A percentile compares a stretch with the other conserved stretches of the same genome.
Evolutionary conservation across 2,329 filamentous ascomycete genomes (phyloP).

Genomic region (Coniochaeta sp.): DNA sequence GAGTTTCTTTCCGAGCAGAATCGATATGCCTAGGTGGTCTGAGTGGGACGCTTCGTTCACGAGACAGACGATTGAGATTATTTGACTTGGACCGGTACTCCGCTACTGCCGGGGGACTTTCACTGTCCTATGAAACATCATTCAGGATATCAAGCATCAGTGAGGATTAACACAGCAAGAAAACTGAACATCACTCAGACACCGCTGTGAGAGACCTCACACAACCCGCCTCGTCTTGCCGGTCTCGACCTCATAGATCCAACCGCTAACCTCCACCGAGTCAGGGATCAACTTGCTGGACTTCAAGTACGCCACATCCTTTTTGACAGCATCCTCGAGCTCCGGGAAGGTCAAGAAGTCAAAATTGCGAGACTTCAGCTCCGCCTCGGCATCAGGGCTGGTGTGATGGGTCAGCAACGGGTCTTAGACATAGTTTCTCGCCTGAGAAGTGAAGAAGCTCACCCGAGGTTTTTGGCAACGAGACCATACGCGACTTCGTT

Average conservation of each 20-base stretch:
- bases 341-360: constrained; percentile 62
- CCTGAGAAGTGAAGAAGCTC: background rate
- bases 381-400: constrained; percentile 10
- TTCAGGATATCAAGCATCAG: background rate
- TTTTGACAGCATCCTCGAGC: constrained; percentile 53
- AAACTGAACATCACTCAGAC: background rate
- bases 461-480: constrained; percentile 52
- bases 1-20: background rate
- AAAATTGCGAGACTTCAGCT: constrained; percentile 25
- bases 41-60: background rate
- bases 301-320: constrained; percentile 59
- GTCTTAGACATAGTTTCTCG: background rate
- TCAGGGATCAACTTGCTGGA: constrained; percentile 51
- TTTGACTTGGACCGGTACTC: background rate
- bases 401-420: background rate
- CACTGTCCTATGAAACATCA: background rate
- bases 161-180: background rate
- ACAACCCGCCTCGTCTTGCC: constrained; percentile 35
- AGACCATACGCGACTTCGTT: constrained; percentile 47
- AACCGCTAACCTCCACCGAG: constrained; percentile 57
- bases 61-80: background rate
- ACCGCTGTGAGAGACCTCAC: background rate
- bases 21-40: background rate
- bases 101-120: background rate
- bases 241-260: constrained; percentile 72